Conservation (phyloP, 2,329 filamentous ascomycete species). For the Teratosphaeria pseudoeucalypti region DNA sequence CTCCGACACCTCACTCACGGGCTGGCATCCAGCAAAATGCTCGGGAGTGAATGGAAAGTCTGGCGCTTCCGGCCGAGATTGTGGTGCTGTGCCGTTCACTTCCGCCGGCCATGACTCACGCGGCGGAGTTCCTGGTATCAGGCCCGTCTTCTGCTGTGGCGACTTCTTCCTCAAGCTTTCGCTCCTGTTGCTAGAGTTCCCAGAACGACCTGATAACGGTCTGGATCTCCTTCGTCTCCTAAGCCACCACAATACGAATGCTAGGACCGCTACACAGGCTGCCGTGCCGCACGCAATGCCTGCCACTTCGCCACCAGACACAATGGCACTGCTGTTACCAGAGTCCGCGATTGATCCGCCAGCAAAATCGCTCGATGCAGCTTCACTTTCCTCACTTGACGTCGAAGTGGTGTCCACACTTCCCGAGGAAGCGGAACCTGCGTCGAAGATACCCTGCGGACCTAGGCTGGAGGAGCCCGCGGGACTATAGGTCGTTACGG, state of each 20-base stretch:
- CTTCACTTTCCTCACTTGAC: background rate
- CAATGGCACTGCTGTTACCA: background rate
- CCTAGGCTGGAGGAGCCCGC: background rate
- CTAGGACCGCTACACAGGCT: conserved; percentile 1
- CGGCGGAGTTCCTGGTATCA: background rate
- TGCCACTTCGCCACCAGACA: background rate
- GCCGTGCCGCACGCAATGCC: conserved; percentile 1
- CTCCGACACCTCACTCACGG: background rate
- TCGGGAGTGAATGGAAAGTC: background rate
- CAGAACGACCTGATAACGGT: background rate
- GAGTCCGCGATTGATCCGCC: background rate
- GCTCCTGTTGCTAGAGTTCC: background rate
- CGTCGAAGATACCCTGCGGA: background rate
- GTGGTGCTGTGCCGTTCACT: background rate
- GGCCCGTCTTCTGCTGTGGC: background rate
- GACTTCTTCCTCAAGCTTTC: background rate
- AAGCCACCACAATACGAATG: conserved; percentile 1
- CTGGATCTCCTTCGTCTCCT: background rate
- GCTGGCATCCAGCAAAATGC: background rate
- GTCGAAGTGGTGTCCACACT: background rate
- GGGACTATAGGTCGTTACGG: background rate
- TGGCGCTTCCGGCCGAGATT: background rate
- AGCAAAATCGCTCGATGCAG: background rate
- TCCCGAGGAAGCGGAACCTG: background rate
- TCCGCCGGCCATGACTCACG: background rate